These are phyloP conservation scores for Chaetomium tenue DNA, from an alignment of 495 filamentous ascomycete genomes.

Conservation along the genomic window DNA sequence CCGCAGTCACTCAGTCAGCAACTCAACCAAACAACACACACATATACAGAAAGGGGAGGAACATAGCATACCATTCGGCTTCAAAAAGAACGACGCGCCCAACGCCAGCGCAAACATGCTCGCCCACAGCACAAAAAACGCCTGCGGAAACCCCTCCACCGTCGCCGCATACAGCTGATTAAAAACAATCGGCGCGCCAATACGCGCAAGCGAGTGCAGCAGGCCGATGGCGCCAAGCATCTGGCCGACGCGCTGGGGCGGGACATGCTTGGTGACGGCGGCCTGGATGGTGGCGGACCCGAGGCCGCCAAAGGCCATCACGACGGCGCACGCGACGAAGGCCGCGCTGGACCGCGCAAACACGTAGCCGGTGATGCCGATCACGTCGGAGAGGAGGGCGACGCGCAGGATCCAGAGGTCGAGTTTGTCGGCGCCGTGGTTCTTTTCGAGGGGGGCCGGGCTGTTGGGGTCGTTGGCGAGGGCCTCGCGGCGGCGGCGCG, in stretches of 20 bases:
- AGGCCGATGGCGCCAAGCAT: slow-evolving; percentile 84
- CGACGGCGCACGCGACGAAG: slow-evolving; percentile 64
- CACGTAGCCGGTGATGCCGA: slow-evolving; percentile 74
- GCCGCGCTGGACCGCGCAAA: slow-evolving; percentile 54
- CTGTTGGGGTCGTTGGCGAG: slow-evolving; percentile 24
- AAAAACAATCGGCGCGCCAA: slow-evolving; percentile 77
- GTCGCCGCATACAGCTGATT: slow-evolving; percentile 82
- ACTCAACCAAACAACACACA: neutral
- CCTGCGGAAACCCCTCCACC: slow-evolving; percentile 70
- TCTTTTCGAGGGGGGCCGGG: slow-evolving; percentile 40
- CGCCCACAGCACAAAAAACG: slow-evolving; percentile 75
- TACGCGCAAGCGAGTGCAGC: slow-evolving; percentile 75
- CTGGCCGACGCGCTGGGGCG: slow-evolving; percentile 73
- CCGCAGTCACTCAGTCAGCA: slow-evolving; percentile 9
- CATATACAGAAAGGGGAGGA: neutral
- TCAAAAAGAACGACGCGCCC: slow-evolving; percentile 64
- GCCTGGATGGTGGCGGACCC: slow-evolving; percentile 79
- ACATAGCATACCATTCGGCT: slow-evolving; percentile 70
- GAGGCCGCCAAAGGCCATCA: slow-evolving; percentile 77
- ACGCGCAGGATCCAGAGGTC: slow-evolving; percentile 76
- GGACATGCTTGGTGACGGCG: slow-evolving; percentile 85
- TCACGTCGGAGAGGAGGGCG: slow-evolving; percentile 72
- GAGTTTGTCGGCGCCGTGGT: slow-evolving; percentile 70
- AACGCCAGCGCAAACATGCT: slow-evolving; percentile 65
- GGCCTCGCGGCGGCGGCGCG: slow-evolving; percentile 34